Conservation (phyloP, 495 filamentous ascomycete species). For the Hypoxylon intermedium region DNA sequence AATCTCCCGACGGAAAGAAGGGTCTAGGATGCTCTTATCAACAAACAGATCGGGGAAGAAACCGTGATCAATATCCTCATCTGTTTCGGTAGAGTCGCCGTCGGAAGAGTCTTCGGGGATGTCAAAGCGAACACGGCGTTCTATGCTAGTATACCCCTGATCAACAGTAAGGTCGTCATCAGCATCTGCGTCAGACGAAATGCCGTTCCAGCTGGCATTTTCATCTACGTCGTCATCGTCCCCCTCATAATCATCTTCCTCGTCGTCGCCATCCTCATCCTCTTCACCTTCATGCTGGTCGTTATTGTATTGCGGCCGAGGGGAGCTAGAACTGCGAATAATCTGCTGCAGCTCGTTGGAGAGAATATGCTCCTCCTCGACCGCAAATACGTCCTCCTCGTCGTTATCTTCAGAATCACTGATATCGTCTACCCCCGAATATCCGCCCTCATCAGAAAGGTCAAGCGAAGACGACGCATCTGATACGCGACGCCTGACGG, state of each 20-base stretch:
- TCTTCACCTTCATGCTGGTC: constrained; percentile 49
- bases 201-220: constrained; percentile 64
- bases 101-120: constrained; percentile 55
- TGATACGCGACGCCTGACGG: constrained; percentile 48
- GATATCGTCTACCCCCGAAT: constrained; percentile 77
- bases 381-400: constrained; percentile 72
- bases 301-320: constrained; percentile 51
- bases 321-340: constrained; percentile 42
- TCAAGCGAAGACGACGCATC: constrained; percentile 55
- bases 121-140: constrained; percentile 61
- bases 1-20: constrained; percentile 71
- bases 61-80: constrained; percentile 52
- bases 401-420: constrained; percentile 76
- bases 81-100: constrained; percentile 54
- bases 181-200: constrained; percentile 55
- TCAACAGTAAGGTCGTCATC: constrained; percentile 54
- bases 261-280: constrained; percentile 48
- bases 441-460: constrained; percentile 70
- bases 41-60: constrained; percentile 76
- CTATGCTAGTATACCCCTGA: constrained; percentile 53
- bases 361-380: constrained; percentile 77
- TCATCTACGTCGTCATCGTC: constrained; percentile 53
- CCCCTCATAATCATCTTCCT: constrained; percentile 47
- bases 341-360: constrained; percentile 44
- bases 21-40: constrained; percentile 73